These are phyloP conservation scores for Climacium dendroides DNA, from an alignment of 225 moss, liverwort and hornwort species.

Conservation along the genomic window DNA sequence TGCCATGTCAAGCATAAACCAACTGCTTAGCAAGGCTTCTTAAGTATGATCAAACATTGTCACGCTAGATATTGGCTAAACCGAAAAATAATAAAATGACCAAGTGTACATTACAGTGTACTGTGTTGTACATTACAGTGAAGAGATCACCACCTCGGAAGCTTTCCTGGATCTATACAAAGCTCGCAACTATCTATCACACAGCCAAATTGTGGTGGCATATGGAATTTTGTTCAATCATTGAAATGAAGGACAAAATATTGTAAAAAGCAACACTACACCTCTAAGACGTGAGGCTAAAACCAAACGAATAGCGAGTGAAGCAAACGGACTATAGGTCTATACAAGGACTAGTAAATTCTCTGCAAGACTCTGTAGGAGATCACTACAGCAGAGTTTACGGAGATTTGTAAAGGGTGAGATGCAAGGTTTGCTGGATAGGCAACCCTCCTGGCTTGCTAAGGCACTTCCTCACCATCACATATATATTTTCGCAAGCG, in stretches of 20 bases:
- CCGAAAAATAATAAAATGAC: neutral
- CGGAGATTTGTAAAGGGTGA: neutral
- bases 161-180: slow-evolving; percentile 6
- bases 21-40: neutral
- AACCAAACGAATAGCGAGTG: neutral
- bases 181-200: neutral
- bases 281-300: neutral
- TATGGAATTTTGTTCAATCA: neutral
- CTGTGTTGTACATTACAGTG: neutral
- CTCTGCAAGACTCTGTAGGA: neutral
- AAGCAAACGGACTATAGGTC: neutral
- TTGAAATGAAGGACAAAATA: neutral
- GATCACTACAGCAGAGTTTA: neutral
- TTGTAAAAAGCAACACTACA: neutral
- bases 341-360: neutral
- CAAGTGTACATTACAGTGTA: neutral
- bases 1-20: neutral
- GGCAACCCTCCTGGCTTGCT: neutral
- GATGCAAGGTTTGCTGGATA: neutral
- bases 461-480: neutral
- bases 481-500: neutral
- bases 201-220: neutral
- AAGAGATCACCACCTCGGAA: neutral
- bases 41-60: neutral
- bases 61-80: neutral